A percentile compares a stretch with the other conserved stretches of the same genome.
Conservation (phyloP, 2,329 filamentous ascomycete genomes). For the Colletotrichum cordylinicola region DNA sequence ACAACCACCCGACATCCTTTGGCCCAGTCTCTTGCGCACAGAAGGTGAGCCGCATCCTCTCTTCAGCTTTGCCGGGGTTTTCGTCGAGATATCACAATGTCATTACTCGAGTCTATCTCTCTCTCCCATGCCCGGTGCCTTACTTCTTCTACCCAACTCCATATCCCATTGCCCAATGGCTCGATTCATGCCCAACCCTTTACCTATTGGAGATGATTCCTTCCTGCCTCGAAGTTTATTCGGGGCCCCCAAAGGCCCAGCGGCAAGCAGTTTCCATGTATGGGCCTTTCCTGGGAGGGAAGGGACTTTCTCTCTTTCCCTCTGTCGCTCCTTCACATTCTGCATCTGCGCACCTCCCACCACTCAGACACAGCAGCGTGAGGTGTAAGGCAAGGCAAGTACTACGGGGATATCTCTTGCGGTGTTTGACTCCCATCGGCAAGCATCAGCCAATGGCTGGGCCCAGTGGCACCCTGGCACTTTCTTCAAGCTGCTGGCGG, state of each 20-base stretch:
- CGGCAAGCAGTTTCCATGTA: background rate
- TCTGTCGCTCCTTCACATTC: background rate
- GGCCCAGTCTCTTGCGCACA: background rate
- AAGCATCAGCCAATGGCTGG: background rate
- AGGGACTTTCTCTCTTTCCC: background rate
- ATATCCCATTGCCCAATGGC: background rate
- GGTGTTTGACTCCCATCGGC: background rate
- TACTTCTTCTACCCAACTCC: background rate
- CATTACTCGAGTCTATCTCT: background rate
- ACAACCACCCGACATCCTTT: background rate
- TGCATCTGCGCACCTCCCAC: background rate
- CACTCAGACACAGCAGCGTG: background rate
- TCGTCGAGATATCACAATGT: background rate
- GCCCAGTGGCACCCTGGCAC: background rate
- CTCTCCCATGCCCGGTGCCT: background rate
- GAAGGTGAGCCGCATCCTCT: constrained; percentile 10
- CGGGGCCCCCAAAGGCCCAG: background rate
- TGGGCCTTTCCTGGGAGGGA: background rate
- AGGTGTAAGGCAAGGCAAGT: background rate
- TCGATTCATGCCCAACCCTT: background rate
- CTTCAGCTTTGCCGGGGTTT: background rate
- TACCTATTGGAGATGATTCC: background rate
- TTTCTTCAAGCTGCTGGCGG: background rate
- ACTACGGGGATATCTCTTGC: background rate
- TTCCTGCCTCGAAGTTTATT: background rate